These are phyloP conservation scores for Clathrospora elynae DNA, from an alignment of 2,329 filamentous ascomycete species.

Conservation along the genomic window DNA sequence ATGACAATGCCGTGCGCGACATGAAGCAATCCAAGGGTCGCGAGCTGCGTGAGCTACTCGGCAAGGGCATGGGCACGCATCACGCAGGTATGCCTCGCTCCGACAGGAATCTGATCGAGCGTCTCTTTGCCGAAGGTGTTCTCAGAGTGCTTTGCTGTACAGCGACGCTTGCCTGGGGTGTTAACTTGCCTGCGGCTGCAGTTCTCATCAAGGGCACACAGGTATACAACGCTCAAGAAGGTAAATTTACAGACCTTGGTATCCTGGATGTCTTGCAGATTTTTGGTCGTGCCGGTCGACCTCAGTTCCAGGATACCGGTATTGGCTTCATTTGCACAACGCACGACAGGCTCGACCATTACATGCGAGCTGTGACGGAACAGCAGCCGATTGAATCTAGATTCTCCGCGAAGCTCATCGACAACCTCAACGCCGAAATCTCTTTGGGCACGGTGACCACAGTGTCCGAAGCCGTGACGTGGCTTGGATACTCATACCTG, in stretches of 20 bases:
- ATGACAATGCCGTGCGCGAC: constrained; percentile 78
- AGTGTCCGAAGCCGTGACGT: constrained; percentile 89
- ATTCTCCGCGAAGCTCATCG: constrained; percentile 90
- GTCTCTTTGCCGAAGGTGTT: constrained; percentile 87
- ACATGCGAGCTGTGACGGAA: constrained; percentile 89
- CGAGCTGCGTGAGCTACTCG: constrained; percentile 85
- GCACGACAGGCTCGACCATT: constrained; percentile 89
- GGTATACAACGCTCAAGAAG: constrained; percentile 93
- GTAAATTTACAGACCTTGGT: constrained; percentile 93
- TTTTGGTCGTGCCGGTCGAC: constrained; percentile 95
- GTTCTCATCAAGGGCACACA: constrained; percentile 98
- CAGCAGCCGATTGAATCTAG: constrained; percentile 97
- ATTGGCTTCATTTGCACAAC: constrained; percentile 98
- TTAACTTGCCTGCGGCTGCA: constrained; percentile 94
- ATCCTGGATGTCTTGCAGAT: constrained; percentile 98
- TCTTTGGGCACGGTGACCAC: constrained; percentile 93
- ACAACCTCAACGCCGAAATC: constrained; percentile 96
- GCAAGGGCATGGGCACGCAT: constrained; percentile 91
- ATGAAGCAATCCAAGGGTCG: constrained; percentile 84
- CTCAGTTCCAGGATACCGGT: constrained; percentile 95
- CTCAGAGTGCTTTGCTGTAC: constrained; percentile 98
- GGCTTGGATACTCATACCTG: constrained; percentile 97
- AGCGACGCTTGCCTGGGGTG: constrained; percentile 96
- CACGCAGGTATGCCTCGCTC: constrained; percentile 96
- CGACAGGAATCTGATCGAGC: constrained; percentile 94